phyloP scores from a whole-genome alignment of 2,329 filamentous ascomycete genomes.

The Xylariaceae sp. region DNA sequence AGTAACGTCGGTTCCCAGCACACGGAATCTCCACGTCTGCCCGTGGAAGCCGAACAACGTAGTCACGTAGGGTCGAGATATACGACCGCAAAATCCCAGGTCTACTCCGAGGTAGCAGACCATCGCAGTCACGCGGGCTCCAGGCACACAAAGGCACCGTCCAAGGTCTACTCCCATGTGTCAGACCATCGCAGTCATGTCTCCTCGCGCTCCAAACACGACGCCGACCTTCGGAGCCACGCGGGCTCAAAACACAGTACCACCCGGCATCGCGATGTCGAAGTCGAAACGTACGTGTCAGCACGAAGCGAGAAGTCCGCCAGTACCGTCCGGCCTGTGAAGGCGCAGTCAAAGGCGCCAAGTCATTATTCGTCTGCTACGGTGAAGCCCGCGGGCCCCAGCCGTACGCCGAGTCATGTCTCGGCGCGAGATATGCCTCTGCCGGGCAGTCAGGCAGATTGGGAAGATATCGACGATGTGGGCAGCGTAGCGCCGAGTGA shows the following conservation, averaged over 20 bases:
- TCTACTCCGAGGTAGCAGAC: conserved; percentile 18
- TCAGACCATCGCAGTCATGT: conserved; percentile 2
- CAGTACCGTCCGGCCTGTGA: conserved; percentile 43
- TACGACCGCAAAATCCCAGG: conserved; percentile 10
- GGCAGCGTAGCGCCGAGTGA: conserved; percentile 65
- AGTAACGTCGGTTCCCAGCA: conserved; percentile 50
- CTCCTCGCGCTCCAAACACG: background rate
- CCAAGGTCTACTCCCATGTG: conserved; percentile 5
- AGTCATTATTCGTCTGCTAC: conserved; percentile 26
- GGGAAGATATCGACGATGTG: conserved; percentile 50
- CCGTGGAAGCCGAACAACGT: conserved; percentile 34
- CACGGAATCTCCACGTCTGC: conserved; percentile 39
- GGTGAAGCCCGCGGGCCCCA: conserved; percentile 16
- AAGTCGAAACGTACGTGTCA: conserved; percentile 54
- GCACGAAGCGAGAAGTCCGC: conserved; percentile 49
- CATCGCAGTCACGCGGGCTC: conserved; percentile 1
- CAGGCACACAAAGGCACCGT: background rate
- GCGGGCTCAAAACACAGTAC: conserved; percentile 32
- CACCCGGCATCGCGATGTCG: conserved; percentile 39
- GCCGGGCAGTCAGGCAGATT: conserved; percentile 45
- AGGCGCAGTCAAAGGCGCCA: conserved; percentile 25
- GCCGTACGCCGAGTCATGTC: conserved; percentile 36
- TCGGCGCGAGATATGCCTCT: conserved; percentile 48
- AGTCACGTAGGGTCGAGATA: conserved; percentile 9
- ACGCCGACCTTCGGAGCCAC: conserved; percentile 31